These are phyloP conservation scores for Scleromitrula shiraiana DNA, from an alignment of 2,329 filamentous ascomycete genomes.

Conservation along the genomic window DNA sequence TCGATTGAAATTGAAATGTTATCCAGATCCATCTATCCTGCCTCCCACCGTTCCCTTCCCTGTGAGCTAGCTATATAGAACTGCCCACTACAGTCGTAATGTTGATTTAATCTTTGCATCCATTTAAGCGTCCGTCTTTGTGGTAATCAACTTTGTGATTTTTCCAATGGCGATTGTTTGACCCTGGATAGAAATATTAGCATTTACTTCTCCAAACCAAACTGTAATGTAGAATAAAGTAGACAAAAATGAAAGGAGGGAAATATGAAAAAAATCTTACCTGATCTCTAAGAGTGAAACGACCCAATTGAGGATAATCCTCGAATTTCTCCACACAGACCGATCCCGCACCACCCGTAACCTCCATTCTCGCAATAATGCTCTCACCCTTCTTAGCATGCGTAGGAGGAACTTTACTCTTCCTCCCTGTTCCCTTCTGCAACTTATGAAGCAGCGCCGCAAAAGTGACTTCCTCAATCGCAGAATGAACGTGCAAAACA, in stretches of 20 bases:
- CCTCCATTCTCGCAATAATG: slow-evolving; percentile 87
- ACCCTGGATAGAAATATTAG: slow-evolving; percentile 50
- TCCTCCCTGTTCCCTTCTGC: slow-evolving; percentile 87
- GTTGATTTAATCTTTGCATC: too few species aligned
- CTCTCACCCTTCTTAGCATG: slow-evolving; percentile 76
- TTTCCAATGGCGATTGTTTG: slow-evolving; percentile 99
- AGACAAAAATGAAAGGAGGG: too few species aligned
- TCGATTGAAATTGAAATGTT: too few species aligned
- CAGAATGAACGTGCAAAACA: slow-evolving; percentile 92
- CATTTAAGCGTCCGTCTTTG: slow-evolving; percentile 14
- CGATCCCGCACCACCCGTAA: slow-evolving; percentile 74
- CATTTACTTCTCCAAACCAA: neutral
- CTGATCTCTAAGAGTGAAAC: slow-evolving; percentile 84
- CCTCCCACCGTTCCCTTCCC: too few species aligned
- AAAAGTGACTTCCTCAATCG: slow-evolving; percentile 96
- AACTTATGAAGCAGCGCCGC: slow-evolving; percentile 81
- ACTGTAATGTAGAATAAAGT: too few species aligned
- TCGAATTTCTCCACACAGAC: slow-evolving; percentile 94
- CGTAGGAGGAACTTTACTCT: slow-evolving; percentile 86
- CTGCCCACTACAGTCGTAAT: too few species aligned
- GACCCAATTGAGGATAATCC: slow-evolving; percentile 89
- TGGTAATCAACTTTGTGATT: slow-evolving; percentile 78
- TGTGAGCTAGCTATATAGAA: too few species aligned
- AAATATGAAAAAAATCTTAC: slow-evolving; percentile 37
- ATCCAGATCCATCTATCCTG: too few species aligned